Base-by-base conservation (phyloP, 2,329 filamentous ascomycete genomes). In the Aureobasidium leucospermi region DNA sequence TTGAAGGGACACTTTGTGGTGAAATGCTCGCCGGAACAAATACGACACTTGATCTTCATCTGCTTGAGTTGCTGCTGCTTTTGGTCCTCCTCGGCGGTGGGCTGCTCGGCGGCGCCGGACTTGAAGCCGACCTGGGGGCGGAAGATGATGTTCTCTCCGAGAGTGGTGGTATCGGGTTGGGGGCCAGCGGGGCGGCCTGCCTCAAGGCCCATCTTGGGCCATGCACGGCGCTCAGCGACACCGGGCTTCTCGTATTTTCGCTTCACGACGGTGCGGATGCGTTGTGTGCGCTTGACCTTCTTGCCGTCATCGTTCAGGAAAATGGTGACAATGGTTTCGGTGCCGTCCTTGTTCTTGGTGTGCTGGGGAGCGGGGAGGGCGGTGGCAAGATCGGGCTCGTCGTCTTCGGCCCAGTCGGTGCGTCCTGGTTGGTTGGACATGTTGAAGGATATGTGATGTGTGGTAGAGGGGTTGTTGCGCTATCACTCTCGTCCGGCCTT, bases 31-130 rank as follows among this genome's bases (percentile, higher is more conserved):
- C 93, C 94, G 74, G 87, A 89, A 80, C 94, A 99, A 74, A 99
- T 97, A 83, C 94, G 89, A 78, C 94, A 99, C 84, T 97, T 97
- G 82, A 99, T 95, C 81, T 96, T 95, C 85, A 96, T 96, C 80
- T 96, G 92, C 85, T 94, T 96, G 71, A 97, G 82, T 69, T 82
- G 79, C 63, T 83, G 80, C 73, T 84, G 82, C 76, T 85, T 81
- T 71, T 88, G 85, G 69, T 87, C 85, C 75, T 89, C 88, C 70
- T 82, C 77, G 69, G 86, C 85, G 78, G 85, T 83, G 78, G 65
- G 69, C 74, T 78, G 78, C 71, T 78, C 73, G 69, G 93, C 89
- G 78, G 90, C 89, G 73, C 88, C 87, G 71, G 89, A 86, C 80
- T 92, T 93, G 92, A 91, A 99, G 82, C 95, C 96, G 68, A 89